Evolutionary conservation across 2,329 filamentous ascomycete genomes (phyloP).

Genomic region (Ascochyta lentis): DNA sequence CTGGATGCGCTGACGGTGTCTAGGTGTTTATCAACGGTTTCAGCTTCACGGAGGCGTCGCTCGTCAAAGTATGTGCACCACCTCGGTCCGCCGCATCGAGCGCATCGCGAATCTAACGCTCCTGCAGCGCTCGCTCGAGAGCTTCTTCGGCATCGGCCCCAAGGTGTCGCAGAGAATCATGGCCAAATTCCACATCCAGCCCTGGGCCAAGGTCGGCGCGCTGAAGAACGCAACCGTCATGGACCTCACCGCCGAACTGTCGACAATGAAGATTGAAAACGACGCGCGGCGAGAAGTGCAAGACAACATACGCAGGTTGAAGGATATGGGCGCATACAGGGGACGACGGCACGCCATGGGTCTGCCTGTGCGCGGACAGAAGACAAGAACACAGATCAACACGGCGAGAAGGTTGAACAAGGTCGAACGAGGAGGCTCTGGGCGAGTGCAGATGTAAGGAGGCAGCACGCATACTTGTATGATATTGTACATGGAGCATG

Average conservation of each 20-base stretch:
- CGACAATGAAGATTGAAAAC: constrained; percentile 92
- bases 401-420: constrained; percentile 66
- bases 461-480: constrained; percentile 27
- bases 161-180: constrained; percentile 71
- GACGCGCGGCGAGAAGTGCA: constrained; percentile 78
- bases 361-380: constrained; percentile 88
- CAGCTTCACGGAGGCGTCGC: constrained; percentile 82
- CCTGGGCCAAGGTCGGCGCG: constrained; percentile 77
- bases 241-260: constrained; percentile 82
- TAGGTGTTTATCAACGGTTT: constrained; percentile 86
- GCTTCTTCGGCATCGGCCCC: constrained; percentile 46
- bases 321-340: constrained; percentile 89
- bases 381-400: constrained; percentile 77
- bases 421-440: constrained; percentile 59
- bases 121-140: constrained; percentile 69
- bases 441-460: constrained; percentile 38
- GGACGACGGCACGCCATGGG: constrained; percentile 92
- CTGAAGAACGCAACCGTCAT: constrained; percentile 79
- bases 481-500: constrained; percentile 34
- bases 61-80: constrained; percentile 73
- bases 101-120: constrained; percentile 20
- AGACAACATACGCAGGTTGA: constrained; percentile 85
- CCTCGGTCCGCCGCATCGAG: constrained; percentile 37
- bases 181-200: constrained; percentile 88
- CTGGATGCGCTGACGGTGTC: constrained; percentile 20